Evolutionary conservation across 805 yeast genomes (phyloP), one percentile per base, ranked within the genome.

Genomic region (Myxozyma neotropica): DNA sequence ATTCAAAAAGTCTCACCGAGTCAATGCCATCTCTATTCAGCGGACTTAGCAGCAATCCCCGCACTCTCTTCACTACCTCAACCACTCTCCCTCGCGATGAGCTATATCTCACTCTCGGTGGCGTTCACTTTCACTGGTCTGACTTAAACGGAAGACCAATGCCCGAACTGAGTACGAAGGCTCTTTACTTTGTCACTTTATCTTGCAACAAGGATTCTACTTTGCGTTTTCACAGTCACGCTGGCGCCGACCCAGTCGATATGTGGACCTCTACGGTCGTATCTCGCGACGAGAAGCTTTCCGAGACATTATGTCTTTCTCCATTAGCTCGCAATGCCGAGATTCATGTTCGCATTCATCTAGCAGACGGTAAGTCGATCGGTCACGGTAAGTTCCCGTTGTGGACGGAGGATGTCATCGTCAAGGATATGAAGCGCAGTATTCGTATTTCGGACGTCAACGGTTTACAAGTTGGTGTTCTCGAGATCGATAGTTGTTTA

Each of bases 221-320:
- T 23, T 29, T 54, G 44, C 51, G 45, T 26, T 50, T 58, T 46
- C 31, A 21, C 48, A 24, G 42, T 29, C 29, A 42, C 27, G 51
- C 58, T 19, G 50, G 55, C 33, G 47, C 49, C 8, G 53, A 42
- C 6, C 50, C 55, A 8, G 36, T 24, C 23, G 61, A 55, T 17
- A 72, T 74, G 42, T 71, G 76, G 26, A 63, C 72, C 6, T 88
- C 90, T 67, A 80, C 88, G 8, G 84, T 93, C 1, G 89, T 87
- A 12, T 78, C 80, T 65, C 83, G 89, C 0, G 85, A 82, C 42
- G 96, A 90, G 73, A 77, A 78, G 13, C 77, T 89, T 57, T 88
- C 92, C 36, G 96, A 89, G 71, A 77, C 81, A 36, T 80, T 90
- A 47, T 83, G 83, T 68, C 77, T 89, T 15, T 78, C 81, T 61